These are phyloP conservation scores for Verticillium dahliae DNA, from an alignment of 2,329 filamentous ascomycete species.

Conservation along the genomic window DNA sequence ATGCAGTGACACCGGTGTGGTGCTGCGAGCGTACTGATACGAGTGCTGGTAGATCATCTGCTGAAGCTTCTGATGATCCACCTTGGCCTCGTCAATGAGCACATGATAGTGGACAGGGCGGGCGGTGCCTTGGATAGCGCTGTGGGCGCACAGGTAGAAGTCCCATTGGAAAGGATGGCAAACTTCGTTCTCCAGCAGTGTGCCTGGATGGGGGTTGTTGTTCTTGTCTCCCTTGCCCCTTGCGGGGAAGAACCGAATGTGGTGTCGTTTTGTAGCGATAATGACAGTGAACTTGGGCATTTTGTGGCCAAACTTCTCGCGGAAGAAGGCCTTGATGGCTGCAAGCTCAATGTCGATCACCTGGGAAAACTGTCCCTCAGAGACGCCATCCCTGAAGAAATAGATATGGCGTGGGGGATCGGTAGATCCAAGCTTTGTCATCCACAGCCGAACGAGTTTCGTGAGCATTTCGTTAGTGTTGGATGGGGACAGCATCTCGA, in stretches of 20 bases:
- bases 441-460: constrained; percentile 60
- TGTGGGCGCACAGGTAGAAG: constrained; percentile 61
- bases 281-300: constrained; percentile 72
- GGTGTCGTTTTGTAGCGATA: constrained; percentile 88
- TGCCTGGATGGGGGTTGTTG: constrained; percentile 77
- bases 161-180: constrained; percentile 89
- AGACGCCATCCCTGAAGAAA: constrained; percentile 90
- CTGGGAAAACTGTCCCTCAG: constrained; percentile 75
- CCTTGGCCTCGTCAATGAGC: constrained; percentile 71
- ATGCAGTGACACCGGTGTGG: constrained; percentile 81
- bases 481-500: constrained; percentile 66
- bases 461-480: constrained; percentile 64
- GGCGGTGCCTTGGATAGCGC: constrained; percentile 88
- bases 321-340: constrained; percentile 59
- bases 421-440: constrained; percentile 33
- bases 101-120: constrained; percentile 90
- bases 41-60: constrained; percentile 91
- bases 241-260: constrained; percentile 84
- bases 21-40: constrained; percentile 88
- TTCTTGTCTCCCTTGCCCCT: constrained; percentile 61
- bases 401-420: constrained; percentile 64
- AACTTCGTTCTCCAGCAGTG: constrained; percentile 80
- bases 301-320: constrained; percentile 26
- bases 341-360: constrained; percentile 74
- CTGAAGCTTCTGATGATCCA: constrained; percentile 64